Evolutionary conservation across 2,329 filamentous ascomycete genomes (phyloP).

Genomic region (Diaporthe sp.): DNA sequence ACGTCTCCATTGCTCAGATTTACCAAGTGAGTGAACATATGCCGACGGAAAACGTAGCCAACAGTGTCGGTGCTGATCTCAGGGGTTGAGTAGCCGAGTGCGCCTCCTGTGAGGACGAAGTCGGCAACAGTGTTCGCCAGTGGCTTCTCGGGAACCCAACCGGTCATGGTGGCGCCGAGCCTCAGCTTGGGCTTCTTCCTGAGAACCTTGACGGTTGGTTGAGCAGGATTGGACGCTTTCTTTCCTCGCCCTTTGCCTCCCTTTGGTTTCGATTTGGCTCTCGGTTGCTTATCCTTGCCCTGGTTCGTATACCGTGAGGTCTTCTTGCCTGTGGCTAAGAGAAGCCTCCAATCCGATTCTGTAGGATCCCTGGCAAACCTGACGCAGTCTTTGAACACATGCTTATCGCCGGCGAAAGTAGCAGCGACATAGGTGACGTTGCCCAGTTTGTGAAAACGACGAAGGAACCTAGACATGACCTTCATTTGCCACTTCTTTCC

Average conservation of each 20-base stretch:
- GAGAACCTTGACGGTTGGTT: conserved; percentile 26
- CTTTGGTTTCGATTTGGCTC: conserved; percentile 43
- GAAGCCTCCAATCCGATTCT: conserved; percentile 68
- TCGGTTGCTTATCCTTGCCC: conserved; percentile 39
- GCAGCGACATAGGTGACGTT: conserved; percentile 70
- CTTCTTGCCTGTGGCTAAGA: conserved; percentile 64
- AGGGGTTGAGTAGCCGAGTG: conserved; percentile 52
- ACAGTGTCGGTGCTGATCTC: conserved; percentile 53
- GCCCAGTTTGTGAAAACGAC: conserved; percentile 69
- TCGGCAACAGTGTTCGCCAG: conserved; percentile 53
- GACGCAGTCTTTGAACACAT: conserved; percentile 73
- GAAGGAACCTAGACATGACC: conserved; percentile 69
- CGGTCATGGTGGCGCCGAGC: conserved; percentile 34
- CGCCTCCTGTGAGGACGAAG: conserved; percentile 49
- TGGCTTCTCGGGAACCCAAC: conserved; percentile 53
- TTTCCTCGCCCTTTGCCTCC: conserved; percentile 24
- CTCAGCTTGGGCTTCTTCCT: conserved; percentile 37
- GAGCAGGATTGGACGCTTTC: conserved; percentile 13
- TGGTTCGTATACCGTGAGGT: conserved; percentile 47
- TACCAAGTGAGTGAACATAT: conserved; percentile 50
- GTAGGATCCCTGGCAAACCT: conserved; percentile 70
- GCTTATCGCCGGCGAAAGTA: conserved; percentile 60
- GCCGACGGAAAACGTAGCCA: conserved; percentile 53
- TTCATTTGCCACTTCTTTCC: conserved; percentile 72
- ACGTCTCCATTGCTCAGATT: conserved; percentile 50